Conservation (phyloP, 208 protist genomes). For the Leishmania tropica region DNA sequence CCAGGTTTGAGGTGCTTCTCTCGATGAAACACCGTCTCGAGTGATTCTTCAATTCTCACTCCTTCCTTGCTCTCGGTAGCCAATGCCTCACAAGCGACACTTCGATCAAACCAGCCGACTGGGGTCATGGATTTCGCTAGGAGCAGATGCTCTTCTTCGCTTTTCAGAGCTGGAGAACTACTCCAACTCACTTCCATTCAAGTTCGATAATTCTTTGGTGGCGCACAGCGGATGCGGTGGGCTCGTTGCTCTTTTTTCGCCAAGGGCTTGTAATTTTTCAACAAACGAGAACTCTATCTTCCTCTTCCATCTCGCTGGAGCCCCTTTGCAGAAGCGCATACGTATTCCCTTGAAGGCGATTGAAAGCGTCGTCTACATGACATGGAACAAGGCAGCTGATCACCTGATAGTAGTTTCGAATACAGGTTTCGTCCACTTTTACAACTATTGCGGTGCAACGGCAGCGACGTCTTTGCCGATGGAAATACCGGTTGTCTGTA, state of each 20-base stretch:
- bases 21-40: neutral
- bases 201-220: constrained; percentile 38
- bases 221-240: constrained; percentile 55
- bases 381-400: constrained; percentile 66
- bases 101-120: constrained; percentile 49
- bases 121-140: constrained; percentile 71
- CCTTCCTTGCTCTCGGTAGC: neutral
- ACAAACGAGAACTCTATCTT: constrained; percentile 33
- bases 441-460: constrained; percentile 46
- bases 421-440: constrained; percentile 55
- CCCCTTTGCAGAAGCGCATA: neutral
- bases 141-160: constrained; percentile 54
- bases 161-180: constrained; percentile 52
- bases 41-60: constrained; percentile 5
- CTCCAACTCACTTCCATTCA: constrained; percentile 23
- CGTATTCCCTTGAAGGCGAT: constrained; percentile 40
- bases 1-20: neutral
- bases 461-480: constrained; percentile 37
- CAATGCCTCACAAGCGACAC: constrained; percentile 45
- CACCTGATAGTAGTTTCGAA: constrained; percentile 70
- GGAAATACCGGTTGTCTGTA: constrained; percentile 35
- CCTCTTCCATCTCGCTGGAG: constrained; percentile 32
- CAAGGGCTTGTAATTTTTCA: constrained; percentile 15
- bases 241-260: constrained; percentile 51
- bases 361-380: constrained; percentile 64